Evolutionary conservation across 2,329 filamentous ascomycete species (phyloP), one percentile per base, ranked within the genome.

Genomic region (Chalara sp.): DNA sequence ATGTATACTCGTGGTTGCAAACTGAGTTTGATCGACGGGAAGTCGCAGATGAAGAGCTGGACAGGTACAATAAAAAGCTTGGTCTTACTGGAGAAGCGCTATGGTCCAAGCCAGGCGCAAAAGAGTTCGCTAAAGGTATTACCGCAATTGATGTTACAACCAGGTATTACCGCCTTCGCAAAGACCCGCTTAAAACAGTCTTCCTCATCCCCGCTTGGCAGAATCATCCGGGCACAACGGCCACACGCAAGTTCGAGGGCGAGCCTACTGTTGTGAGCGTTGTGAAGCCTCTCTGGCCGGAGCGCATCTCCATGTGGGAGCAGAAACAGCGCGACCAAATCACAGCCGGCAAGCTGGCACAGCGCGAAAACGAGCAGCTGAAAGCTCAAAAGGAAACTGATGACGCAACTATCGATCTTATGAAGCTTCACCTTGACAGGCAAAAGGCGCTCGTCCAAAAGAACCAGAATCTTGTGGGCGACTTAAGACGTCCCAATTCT

Each of bases 171-270:
- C 75, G 79, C 13, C 58, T 80, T 29, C 70, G 72, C 29, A 70
- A 69, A 13, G 53, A 59, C 40, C 44, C 49, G 1, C 68, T 70
- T 2, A 75, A 77, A 45, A 65, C 65, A 4, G 65, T 82, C 52
- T 81, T 80, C 58, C 64, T 81, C 6, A 65, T 79, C 31, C 78
- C 78, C 1, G 77, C 72, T 3, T 71, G 72, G 51, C 66, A 70
- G 10, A 63, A 70, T 28, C 76, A 79, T 49, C 73, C 77, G 0
- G 69, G 64, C 21, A 68, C 71, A 6, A 61, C 64, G 51, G 63
- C 70, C 32, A 79, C 76, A 1, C 64, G 67, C n/a, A 62, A 68
- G 49, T 65, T 75, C 29, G 76, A 79, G 61, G 57, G 57, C 21
- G 65, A 65, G 13, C 76, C 76, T 7, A 75, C 67, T 0, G 63